Conservation (phyloP, 495 filamentous ascomycete genomes). For the Pseudevernia furfuracea region DNA sequence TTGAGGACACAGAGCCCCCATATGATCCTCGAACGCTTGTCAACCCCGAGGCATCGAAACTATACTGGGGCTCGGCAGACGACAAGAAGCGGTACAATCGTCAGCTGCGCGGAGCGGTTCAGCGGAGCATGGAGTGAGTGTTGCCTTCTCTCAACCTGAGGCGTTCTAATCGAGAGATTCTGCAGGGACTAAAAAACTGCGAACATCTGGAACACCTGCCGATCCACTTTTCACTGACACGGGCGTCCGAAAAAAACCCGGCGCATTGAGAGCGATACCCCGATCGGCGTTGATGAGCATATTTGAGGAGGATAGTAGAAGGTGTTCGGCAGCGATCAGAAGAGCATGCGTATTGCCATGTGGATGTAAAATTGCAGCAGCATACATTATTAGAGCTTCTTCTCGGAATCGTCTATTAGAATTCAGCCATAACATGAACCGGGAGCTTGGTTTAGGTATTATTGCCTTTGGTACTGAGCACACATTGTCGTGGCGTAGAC, state of each 20-base stretch:
- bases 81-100: constrained; percentile 79
- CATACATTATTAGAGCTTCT: background rate
- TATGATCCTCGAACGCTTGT: constrained; percentile 89
- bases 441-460: no score
- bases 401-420: background rate
- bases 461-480: no score
- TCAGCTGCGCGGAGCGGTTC: constrained; percentile 57
- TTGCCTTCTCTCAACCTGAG: background rate
- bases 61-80: constrained; percentile 78
- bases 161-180: background rate
- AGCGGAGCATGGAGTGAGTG: constrained; percentile 47
- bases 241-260: background rate
- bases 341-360: background rate
- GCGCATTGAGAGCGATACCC: constrained; percentile 11
- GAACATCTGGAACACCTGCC: background rate
- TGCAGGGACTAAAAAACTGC: constrained; percentile 13
- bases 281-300: constrained; percentile 14
- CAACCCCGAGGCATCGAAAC: constrained; percentile 73
- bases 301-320: background rate
- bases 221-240: background rate
- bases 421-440: background rate
- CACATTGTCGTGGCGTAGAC: no score
- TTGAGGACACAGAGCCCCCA: constrained; percentile 79
- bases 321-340: background rate
- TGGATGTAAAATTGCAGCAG: background rate